A percentile compares a stretch with the other conserved stretches of the same genome.
phyloP scores from a whole-genome alignment of 2,329 filamentous ascomycete species.

The Calonectria fujianensis region DNA sequence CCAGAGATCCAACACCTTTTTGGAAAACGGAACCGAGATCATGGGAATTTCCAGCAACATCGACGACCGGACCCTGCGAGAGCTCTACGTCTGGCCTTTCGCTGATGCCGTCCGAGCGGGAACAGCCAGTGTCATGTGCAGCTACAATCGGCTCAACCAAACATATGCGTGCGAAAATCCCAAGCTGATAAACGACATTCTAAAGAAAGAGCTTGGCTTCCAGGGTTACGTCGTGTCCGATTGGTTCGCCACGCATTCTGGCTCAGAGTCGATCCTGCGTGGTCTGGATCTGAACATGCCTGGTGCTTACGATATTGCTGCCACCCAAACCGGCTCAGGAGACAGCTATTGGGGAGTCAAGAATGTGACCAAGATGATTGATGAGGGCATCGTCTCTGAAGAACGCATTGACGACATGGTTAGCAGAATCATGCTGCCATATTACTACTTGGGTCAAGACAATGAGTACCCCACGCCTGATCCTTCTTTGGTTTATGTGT shows the following conservation, averaged over 20 bases:
- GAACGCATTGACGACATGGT: constrained; percentile 62
- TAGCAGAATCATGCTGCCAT: constrained; percentile 67
- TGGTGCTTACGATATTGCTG: constrained; percentile 61
- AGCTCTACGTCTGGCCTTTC: constrained; percentile 53
- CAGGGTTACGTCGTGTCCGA: constrained; percentile 68
- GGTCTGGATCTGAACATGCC: constrained; percentile 69
- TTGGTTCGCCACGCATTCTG: constrained; percentile 65
- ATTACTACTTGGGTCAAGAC: constrained; percentile 72
- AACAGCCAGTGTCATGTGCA: constrained; percentile 56
- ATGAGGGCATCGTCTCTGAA: constrained; percentile 22
- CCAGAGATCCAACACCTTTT: constrained; percentile 60
- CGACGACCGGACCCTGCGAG: constrained; percentile 55
- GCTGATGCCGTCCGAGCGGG: constrained; percentile 55
- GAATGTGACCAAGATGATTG: constrained; percentile 8
- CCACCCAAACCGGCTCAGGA: neutral
- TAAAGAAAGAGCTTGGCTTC: constrained; percentile 56
- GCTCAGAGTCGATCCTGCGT: constrained; percentile 59
- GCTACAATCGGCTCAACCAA: constrained; percentile 49
- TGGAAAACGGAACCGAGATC: constrained; percentile 24
- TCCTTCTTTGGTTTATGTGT: neutral
- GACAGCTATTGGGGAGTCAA: constrained; percentile 16
- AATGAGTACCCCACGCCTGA: constrained; percentile 61
- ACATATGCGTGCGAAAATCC: constrained; percentile 28
- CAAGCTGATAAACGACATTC: constrained; percentile 5
- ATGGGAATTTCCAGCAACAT: constrained; percentile 47